Evolutionary conservation across 345 rosid genomes (phyloP).

Genomic region (Brassica cretica): DNA sequence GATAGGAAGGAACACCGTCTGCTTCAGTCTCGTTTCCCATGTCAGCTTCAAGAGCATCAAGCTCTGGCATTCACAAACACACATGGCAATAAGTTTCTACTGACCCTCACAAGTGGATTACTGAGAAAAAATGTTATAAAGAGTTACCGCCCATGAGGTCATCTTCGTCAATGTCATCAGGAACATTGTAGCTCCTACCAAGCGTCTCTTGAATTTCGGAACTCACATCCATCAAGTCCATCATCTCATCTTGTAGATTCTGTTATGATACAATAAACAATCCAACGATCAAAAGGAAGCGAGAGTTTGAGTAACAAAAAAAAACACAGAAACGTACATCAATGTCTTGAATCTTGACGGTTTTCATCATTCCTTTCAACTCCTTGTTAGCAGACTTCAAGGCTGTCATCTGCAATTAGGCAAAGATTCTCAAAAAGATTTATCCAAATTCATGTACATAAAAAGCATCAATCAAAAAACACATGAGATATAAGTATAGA

Average conservation of each 20-base stretch:
- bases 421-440: background rate
- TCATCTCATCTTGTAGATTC: conserved; percentile 99
- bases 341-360: conserved; percentile 91
- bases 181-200: conserved; percentile 91
- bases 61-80: conserved; percentile 56
- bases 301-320: background rate
- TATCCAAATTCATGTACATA: background rate
- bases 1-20: conserved; percentile 87
- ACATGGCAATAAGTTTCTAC: background rate
- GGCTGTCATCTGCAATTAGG: conserved; percentile 67
- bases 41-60: conserved; percentile 94
- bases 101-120: no score
- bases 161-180: conserved; percentile 97
- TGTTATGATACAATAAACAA: conserved; percentile 30
- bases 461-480: background rate
- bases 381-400: conserved; percentile 97
- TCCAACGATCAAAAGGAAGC: background rate
- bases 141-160: conserved; percentile 99
- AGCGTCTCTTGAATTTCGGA: conserved; percentile 92
- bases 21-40: conserved; percentile 92
- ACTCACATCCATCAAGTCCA: conserved; percentile 97
- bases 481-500: background rate
- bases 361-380: conserved; percentile 99
- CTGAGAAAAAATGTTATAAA: no score
- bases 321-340: conserved; percentile 53